Conservation (phyloP, 306 rosid species). For the peach (Prunus persica) region Prunus_persica_NCBIv2 NC_034013.1:17653001-17653500, state of each 20-base stretch:
- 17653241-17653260: not conserved
- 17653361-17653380: not conserved
- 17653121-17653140: constrained; percentile 9
- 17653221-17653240: not conserved
- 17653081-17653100: constrained; percentile 25
- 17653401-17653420: constrained; percentile 24
- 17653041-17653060: constrained; percentile 34
- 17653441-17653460: constrained; percentile 11
- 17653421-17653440: not conserved
- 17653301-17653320: constrained; percentile 36
- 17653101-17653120: constrained; percentile 15
- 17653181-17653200: not conserved
- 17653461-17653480: constrained; percentile 20
- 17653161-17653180: constrained; percentile 1
- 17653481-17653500: constrained; percentile 78
- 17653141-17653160: constrained; percentile 5
- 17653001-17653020: not conserved
- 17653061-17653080: not conserved
- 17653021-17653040: not conserved
- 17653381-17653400: constrained; percentile 23
- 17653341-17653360: constrained; percentile 6
- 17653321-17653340: constrained; percentile 12
- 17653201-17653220: not conserved
- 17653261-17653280: not conserved
- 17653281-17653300: constrained; percentile 42